Conservation (phyloP, 2,329 filamentous ascomycete genomes). For the Colletotrichum orbiculare region DNA sequence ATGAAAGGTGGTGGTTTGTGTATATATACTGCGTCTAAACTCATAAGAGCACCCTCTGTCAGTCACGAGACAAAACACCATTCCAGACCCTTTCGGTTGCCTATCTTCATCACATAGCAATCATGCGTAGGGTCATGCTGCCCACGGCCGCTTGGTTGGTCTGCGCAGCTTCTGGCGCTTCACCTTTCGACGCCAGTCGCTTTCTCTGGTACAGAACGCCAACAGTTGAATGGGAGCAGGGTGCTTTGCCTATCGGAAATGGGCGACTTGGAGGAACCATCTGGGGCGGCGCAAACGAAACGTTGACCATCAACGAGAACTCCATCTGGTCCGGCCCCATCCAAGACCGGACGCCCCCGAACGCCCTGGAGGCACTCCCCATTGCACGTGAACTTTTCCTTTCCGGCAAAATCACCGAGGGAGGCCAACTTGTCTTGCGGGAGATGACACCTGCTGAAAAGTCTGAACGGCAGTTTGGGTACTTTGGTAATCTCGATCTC, state of each 20-base stretch:
- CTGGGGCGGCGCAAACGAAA: conserved; percentile 54
- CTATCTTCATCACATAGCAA: too few relatives aligned
- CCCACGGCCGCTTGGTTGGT: not conserved
- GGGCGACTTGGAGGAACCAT: conserved; percentile 56
- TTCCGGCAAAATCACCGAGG: conserved; percentile 49
- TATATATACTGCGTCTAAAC: too few relatives aligned
- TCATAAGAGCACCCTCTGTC: too few relatives aligned
- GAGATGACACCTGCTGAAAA: conserved; percentile 51
- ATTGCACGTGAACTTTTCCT: conserved; percentile 49
- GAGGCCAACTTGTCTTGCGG: conserved; percentile 47
- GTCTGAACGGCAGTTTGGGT: conserved; percentile 52
- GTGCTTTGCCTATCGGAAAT: conserved; percentile 60
- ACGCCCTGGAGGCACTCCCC: conserved; percentile 46
- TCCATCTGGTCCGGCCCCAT: conserved; percentile 59
- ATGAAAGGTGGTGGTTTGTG: too few relatives aligned
- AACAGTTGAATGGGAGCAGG: conserved; percentile 20
- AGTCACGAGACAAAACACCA: too few relatives aligned
- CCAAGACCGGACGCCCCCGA: conserved; percentile 55
- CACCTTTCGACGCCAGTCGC: conserved; percentile 10
- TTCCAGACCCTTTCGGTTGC: too few relatives aligned
- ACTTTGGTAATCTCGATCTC: conserved; percentile 47
- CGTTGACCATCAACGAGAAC: conserved; percentile 59
- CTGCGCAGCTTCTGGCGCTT: not conserved
- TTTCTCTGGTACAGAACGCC: conserved; percentile 25
- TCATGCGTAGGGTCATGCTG: too few relatives aligned